phyloP scores from a whole-genome alignment of 2,329 filamentous ascomycete species.

The Botryotinia globosa region DNA sequence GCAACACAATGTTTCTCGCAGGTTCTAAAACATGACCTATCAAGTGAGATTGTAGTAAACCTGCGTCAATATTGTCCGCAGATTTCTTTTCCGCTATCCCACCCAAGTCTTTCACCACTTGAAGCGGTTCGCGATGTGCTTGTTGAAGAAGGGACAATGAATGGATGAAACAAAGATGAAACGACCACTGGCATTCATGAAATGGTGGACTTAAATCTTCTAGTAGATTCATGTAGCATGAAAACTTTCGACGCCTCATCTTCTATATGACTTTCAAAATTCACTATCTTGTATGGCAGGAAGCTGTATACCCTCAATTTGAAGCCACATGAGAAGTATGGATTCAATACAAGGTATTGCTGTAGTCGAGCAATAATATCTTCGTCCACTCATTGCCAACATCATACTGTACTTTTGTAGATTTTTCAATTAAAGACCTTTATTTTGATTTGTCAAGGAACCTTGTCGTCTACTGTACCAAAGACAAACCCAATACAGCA shows the following conservation, averaged over 20 bases:
- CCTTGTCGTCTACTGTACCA: neutral
- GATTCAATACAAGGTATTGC: neutral
- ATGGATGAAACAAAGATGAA: neutral
- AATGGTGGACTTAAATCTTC: neutral
- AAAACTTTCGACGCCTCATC: neutral
- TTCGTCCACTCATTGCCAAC: neutral
- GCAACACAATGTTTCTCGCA: neutral
- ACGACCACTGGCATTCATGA: neutral
- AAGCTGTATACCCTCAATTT: neutral
- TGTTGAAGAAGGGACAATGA: neutral
- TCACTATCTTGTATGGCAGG: neutral
- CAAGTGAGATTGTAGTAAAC: neutral
- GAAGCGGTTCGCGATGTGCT: neutral
- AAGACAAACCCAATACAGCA: neutral
- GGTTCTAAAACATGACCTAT: neutral
- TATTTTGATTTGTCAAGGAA: neutral
- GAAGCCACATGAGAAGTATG: neutral
- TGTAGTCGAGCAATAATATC: neutral
- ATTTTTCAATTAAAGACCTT: neutral
- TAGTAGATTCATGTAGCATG: neutral
- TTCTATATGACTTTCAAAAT: neutral
- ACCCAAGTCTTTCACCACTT: neutral
- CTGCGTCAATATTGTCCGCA: no score
- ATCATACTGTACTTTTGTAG: neutral
- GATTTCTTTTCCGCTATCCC: neutral